Evolutionary conservation across 2,329 filamentous ascomycete genomes (phyloP).

Genomic region (Chaetoscypha palmicola): DNA sequence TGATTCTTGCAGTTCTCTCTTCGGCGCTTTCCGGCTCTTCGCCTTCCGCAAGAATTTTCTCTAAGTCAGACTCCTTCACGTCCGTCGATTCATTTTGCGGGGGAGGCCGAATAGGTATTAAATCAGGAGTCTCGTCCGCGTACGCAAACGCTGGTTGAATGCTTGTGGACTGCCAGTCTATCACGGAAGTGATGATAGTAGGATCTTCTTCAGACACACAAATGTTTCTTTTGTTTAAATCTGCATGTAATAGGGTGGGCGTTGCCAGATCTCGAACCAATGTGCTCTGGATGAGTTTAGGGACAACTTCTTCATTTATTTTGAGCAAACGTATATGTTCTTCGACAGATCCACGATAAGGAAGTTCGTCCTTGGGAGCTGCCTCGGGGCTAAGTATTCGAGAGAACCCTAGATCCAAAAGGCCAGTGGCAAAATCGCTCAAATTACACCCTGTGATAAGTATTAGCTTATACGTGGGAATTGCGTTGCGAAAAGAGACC

Average conservation of each 20-base stretch:
- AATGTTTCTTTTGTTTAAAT: slow-evolving; percentile 37
- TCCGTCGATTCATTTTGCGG: not conserved
- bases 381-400: slow-evolving; percentile 28
- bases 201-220: slow-evolving; percentile 36
- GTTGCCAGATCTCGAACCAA: slow-evolving; percentile 26
- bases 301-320: slow-evolving; percentile 26
- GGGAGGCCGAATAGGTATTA: slow-evolving; percentile 15
- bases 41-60: not conserved
- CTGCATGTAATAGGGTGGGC: slow-evolving; percentile 34
- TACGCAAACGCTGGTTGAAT: slow-evolving; percentile 37
- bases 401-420: slow-evolving; percentile 35
- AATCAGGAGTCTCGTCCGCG: slow-evolving; percentile 34
- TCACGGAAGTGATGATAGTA: slow-evolving; percentile 32
- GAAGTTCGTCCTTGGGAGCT: slow-evolving; percentile 18
- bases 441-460: slow-evolving; percentile 30
- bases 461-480: no score
- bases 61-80: slow-evolving; percentile 3
- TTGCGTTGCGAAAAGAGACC: not conserved
- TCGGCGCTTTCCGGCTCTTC: not conserved
- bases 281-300: slow-evolving; percentile 25
- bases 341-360: slow-evolving; percentile 33
- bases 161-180: slow-evolving; percentile 37
- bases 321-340: slow-evolving; percentile 32
- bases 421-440: slow-evolving; percentile 30
- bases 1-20: slow-evolving; percentile 18